These are phyloP conservation scores for Onygenales sp. DNA, from an alignment of 2,329 filamentous ascomycete species.

Conservation along the genomic window DNA sequence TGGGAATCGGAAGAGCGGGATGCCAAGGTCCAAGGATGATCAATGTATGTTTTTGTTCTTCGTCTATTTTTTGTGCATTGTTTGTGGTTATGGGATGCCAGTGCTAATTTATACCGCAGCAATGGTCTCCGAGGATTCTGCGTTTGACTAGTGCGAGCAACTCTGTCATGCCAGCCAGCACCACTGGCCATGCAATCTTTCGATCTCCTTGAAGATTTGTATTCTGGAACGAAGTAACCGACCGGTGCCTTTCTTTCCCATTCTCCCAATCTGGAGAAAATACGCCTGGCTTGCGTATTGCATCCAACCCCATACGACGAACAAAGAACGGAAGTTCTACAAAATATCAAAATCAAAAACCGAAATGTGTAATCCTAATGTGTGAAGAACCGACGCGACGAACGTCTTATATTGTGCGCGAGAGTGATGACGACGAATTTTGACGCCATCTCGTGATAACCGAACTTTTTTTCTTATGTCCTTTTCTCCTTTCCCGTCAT, in stretches of 20 bases:
- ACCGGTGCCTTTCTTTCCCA: too few relatives aligned
- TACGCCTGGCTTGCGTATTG: constrained; percentile 1
- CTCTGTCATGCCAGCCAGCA: too few relatives aligned
- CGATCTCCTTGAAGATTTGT: too few relatives aligned
- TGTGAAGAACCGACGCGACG: constrained; percentile 1
- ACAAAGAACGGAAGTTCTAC: too few relatives aligned
- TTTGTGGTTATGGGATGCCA: background rate
- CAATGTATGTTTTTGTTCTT: background rate
- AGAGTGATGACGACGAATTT: background rate
- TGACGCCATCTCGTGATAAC: constrained; percentile 9
- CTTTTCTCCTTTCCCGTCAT: background rate
- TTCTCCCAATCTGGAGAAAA: background rate
- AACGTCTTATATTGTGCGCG: too few relatives aligned
- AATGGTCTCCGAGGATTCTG: constrained; percentile 10
- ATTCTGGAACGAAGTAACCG: too few relatives aligned
- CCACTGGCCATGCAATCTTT: too few relatives aligned
- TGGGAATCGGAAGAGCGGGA: constrained; percentile 20
- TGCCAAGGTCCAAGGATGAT: constrained; percentile 2
- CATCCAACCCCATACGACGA: background rate
- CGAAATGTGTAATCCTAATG: constrained; percentile 27
- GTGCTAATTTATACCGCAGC: background rate
- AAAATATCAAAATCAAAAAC: constrained; percentile 2
- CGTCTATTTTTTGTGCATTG: background rate
- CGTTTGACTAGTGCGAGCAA: constrained; percentile 7
- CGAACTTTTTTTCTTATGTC: constrained; percentile 9